These are phyloP conservation scores for Solanum sitiens DNA, from an alignment of 257 asterid species.

Conservation along the genomic window DNA sequence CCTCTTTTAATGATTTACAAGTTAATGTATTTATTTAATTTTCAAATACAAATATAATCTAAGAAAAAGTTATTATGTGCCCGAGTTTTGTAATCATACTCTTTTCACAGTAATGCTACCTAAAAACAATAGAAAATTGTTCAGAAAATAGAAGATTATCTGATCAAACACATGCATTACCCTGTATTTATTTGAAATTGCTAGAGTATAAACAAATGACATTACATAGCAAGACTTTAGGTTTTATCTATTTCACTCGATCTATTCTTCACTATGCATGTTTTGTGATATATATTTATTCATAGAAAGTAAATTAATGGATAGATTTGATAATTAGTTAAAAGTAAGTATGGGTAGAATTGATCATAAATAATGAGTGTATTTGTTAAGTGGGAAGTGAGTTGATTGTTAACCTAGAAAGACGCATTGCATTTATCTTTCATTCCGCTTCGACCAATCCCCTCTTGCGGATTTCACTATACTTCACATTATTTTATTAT, in stretches of 20 bases:
- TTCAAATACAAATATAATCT: too few relatives aligned
- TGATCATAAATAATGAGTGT: not conserved
- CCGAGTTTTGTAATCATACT: not conserved
- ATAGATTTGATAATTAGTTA: not conserved
- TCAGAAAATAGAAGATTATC: not conserved
- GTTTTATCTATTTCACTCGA: not conserved
- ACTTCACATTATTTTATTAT: not conserved
- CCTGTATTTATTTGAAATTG: too few relatives aligned
- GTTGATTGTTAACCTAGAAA: not conserved
- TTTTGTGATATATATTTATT: too few relatives aligned
- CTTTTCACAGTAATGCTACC: not conserved
- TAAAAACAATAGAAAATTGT: not conserved
- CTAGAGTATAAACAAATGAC: too few relatives aligned
- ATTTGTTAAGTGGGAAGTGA: not conserved
- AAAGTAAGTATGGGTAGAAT: not conserved
- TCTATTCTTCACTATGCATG: not conserved
- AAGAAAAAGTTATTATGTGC: too few relatives aligned
- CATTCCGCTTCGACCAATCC: slow-evolving; percentile 16
- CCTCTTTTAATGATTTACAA: not conserved
- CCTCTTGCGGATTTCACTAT: slow-evolving; percentile 1
- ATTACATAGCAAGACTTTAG: not conserved
- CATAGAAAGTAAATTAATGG: too few relatives aligned
- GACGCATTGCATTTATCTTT: not conserved
- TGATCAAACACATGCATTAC: not conserved
- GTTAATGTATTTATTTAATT: too few relatives aligned